Evolutionary conservation across 495 filamentous ascomycete genomes (phyloP), one percentile per base, ranked within the genome.

Genomic region (Lasiosphaeria ovina): DNA sequence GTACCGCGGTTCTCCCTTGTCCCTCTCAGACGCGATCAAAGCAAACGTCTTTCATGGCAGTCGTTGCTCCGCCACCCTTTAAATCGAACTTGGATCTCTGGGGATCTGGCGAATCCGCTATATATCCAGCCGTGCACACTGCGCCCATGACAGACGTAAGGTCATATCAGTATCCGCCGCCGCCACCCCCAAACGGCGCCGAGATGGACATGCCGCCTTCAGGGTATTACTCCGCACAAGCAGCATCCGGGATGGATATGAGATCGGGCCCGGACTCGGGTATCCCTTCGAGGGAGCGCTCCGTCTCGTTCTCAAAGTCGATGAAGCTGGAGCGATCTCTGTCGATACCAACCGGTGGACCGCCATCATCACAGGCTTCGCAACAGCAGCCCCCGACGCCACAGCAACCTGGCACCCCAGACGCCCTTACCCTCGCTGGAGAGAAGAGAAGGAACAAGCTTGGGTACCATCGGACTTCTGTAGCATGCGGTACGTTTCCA

Each of bases 391-490:
- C 64, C 34, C 49, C 61, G 51, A 64, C 65, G 17, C 60, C 61
- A 5, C 64, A 64, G 17, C 66, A 70, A 54, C 54, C 60, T 35
- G 48, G 56, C 24, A 55, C 69, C 4, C n/a, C 64, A 54, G 74
- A 75, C 54, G 42, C 67, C 74, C 74, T 78, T 75, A 61, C 72
- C 74, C 69, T 79, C 62, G 77, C 86, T 40, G 81, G 78, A 47
- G 93, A 97, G 68, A 97, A 94, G 77, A 89, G 90, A 73, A 88
- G 94, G 66, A 98, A 98, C 73, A 98, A 96, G 76, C 81, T 98
- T 55, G 94, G 94, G 35, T 98, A 98, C 74, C 93, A 97, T 80
- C 87, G 94, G 59, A 97, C 92, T 40, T 96, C 94, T 58, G 91
- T 98, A 72, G 94, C 94, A 65, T 98, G 94, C 81, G 89, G 94